Percentiles rank a stretch among this genome's conserved stretches.
These are phyloP conservation scores for Lathyrus sativus DNA, from an alignment of 306 rosid species.

Conservation along the genomic window DNA sequence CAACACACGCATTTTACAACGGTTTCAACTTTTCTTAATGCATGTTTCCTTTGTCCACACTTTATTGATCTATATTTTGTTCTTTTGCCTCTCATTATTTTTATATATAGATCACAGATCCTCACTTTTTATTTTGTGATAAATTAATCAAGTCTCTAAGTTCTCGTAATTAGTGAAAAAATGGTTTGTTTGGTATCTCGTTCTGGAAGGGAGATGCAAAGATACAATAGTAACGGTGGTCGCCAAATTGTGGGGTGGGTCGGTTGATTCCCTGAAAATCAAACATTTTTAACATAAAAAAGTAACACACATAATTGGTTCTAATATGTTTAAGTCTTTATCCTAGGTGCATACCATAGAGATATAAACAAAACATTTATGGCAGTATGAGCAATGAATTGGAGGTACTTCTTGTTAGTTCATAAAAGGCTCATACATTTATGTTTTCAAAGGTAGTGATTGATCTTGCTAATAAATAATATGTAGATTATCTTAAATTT, in stretches of 20 bases:
- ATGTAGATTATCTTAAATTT: too few relatives aligned
- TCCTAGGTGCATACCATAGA: conserved; percentile 93
- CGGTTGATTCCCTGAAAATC: too few relatives aligned
- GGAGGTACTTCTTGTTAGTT: conserved; percentile 86
- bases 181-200: conserved; percentile 84
- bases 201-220: conserved; percentile 79
- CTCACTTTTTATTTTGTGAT: not conserved
- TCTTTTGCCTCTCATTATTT: not conserved
- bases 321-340: too few relatives aligned
- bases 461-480: not conserved
- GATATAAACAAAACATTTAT: conserved; percentile 53
- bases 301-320: too few relatives aligned
- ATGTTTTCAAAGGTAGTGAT: conserved; percentile 83
- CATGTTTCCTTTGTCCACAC: not conserved
- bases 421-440: conserved; percentile 73
- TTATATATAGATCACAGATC: not conserved
- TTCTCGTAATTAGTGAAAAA: too few relatives aligned
- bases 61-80: not conserved
- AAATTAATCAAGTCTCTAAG: not conserved
- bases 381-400: conserved; percentile 71
- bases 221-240: conserved; percentile 70
- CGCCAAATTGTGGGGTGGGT: conserved; percentile 95
- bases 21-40: too few relatives aligned
- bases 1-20: too few relatives aligned
- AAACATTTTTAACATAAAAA: too few relatives aligned